Base-by-base conservation (phyloP, 208 protist genomes). In the Leishmania gerbilli region DNA sequence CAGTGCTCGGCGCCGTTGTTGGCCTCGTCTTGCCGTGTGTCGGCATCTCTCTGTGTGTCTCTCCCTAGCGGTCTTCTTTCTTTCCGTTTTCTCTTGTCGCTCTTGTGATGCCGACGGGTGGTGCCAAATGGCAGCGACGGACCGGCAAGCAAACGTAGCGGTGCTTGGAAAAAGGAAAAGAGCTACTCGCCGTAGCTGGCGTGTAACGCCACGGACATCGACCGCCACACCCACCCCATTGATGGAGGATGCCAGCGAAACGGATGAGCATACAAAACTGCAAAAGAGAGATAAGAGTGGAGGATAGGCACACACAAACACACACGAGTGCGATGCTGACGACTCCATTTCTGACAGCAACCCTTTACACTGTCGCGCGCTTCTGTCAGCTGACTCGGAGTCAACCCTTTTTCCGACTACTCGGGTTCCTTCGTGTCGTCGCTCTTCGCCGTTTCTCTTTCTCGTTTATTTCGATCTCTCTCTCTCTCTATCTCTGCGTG, bases 31-130 rank as follows among this genome's bases (percentile, higher is more conserved):
- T 53, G 40, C 19, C 37, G 51, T 87, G 21, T 86, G 15, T 77
- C 17, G 31, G 34, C 82, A 64, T 76, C 3, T 81, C 24, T 81
- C 21, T 56, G 21, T 68, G 42, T 79, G 21, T 62, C 27, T 40
- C 42, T 82, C 27, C 9, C 34, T 49, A 2, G 24, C 56, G 5
- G 24, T 21, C 85, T 80, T 68, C 34, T 78, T 76, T 71, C 58
- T 19, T 31, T 37, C 31, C 27, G n/a, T 17, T 34, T 21, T 67
- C 31, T 40, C 62, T 40, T 67, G 11, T 40, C 31, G 15, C 8
- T 37, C 40, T 34, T 67, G 13, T 24, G 24, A 53, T 31, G 34
- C 27, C 45, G 11, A 24, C 34, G 8, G 68, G 9, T 8, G 45
- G 21, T 8, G 45, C 7, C 42, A 8, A 31, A 74, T 13, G 15